These are phyloP conservation scores for Evansstolkia leycettana DNA, from an alignment of 495 filamentous ascomycete genomes.

Conservation along the genomic window DNA sequence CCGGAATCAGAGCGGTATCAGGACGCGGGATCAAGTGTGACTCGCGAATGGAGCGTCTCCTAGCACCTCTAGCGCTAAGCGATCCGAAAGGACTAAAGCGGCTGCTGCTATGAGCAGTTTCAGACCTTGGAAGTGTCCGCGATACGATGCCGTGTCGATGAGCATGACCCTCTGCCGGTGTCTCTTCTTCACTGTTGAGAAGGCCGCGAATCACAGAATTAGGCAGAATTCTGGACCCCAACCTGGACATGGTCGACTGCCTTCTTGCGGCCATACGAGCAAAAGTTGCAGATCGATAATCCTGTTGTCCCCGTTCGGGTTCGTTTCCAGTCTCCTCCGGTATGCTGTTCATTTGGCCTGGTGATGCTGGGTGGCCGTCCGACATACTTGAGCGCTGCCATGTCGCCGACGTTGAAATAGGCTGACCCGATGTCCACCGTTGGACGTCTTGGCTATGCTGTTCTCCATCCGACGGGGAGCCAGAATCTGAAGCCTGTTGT, in stretches of 20 bases:
- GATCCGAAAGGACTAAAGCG: slow-evolving; percentile 34
- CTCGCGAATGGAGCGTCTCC: slow-evolving; percentile 24
- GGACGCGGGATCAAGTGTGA: slow-evolving; percentile 29
- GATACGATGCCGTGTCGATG: slow-evolving; percentile 35
- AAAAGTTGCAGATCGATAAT: slow-evolving; percentile 22
- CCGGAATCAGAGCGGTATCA: slow-evolving; percentile 17
- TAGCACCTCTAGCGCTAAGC: slow-evolving; percentile 24
- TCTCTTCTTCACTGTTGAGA: slow-evolving; percentile 34
- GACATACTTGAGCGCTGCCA: slow-evolving; percentile 13
- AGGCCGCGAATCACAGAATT: slow-evolving; percentile 33
- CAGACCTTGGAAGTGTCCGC: slow-evolving; percentile 26
- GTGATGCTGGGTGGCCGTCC: slow-evolving; percentile 3
- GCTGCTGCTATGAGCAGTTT: slow-evolving; percentile 21
- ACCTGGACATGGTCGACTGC: slow-evolving; percentile 38
- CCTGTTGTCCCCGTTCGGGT: slow-evolving; percentile 14
- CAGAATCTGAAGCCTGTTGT: slow-evolving; percentile 17
- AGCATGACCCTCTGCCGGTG: slow-evolving; percentile 35
- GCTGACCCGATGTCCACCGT: slow-evolving; percentile 4
- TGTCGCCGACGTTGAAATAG: slow-evolving; percentile 5
- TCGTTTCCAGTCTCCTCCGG: slow-evolving; percentile 20
- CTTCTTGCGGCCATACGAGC: slow-evolving; percentile 33
- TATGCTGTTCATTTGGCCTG: slow-evolving; percentile 22
- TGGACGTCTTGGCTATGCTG: slow-evolving; percentile 8
- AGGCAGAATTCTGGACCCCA: slow-evolving; percentile 39
- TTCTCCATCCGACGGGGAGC: slow-evolving; percentile 10